These are phyloP conservation scores for Sclerotiophoma versabilis DNA, from an alignment of 2,329 filamentous ascomycete genomes.

Conservation along the genomic window DNA sequence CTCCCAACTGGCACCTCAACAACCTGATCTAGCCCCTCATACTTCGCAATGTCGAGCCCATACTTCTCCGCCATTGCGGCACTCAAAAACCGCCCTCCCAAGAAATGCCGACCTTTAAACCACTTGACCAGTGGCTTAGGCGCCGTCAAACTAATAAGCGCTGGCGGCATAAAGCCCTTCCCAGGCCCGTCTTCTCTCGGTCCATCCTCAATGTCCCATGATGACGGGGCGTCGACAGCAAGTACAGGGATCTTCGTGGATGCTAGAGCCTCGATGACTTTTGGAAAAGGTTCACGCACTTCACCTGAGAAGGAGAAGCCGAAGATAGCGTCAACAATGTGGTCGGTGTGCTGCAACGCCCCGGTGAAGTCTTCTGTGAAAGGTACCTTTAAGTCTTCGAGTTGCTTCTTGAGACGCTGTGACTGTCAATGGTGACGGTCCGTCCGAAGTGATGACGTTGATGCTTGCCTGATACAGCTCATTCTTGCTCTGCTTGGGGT, in stretches of 20 bases:
- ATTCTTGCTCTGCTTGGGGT: slow-evolving; percentile 89
- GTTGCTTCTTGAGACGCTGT: slow-evolving; percentile 82
- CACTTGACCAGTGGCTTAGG: slow-evolving; percentile 87
- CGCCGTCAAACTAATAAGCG: slow-evolving; percentile 87
- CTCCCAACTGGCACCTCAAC: slow-evolving; percentile 69
- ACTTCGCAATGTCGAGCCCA: slow-evolving; percentile 80
- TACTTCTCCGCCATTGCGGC: slow-evolving; percentile 83
- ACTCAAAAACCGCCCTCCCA: slow-evolving; percentile 89
- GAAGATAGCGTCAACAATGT: slow-evolving; percentile 92
- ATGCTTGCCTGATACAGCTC: slow-evolving; percentile 79
- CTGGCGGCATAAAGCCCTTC: slow-evolving; percentile 78
- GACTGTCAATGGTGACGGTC: slow-evolving; percentile 11
- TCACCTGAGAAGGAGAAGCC: slow-evolving; percentile 93
- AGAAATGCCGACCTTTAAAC: slow-evolving; percentile 87
- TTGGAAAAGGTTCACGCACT: slow-evolving; percentile 88
- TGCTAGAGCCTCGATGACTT: slow-evolving; percentile 79
- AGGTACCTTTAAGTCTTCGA: slow-evolving; percentile 80
- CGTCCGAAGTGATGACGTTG: background rate
- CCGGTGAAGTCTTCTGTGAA: slow-evolving; percentile 81
- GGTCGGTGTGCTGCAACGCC: slow-evolving; percentile 73
- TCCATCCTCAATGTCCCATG: slow-evolving; percentile 90
- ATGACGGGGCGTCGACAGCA: slow-evolving; percentile 90
- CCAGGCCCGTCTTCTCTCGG: slow-evolving; percentile 80
- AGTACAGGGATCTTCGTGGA: slow-evolving; percentile 78
- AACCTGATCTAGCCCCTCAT: slow-evolving; percentile 87